Evolutionary conservation across 2,329 filamentous ascomycete genomes (phyloP), one percentile per base, ranked within the genome.

Genomic region (Arthrobotrys iridis): DNA sequence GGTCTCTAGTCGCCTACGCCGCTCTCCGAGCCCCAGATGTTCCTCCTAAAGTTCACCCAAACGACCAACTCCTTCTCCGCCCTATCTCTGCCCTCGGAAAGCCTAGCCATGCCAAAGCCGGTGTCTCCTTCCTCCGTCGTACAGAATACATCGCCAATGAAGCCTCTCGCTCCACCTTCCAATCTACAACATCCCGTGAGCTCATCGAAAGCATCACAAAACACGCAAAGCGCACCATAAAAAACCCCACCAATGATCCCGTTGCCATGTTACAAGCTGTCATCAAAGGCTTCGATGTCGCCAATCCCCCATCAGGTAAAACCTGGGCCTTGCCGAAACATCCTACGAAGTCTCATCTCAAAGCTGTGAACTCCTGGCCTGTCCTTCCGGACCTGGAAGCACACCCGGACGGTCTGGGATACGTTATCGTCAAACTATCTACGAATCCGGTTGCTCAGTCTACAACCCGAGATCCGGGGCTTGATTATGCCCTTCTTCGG

Each of bases 91-190:
- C 92, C 55, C 87, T 99, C 20, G 93, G 93, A 79, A 96, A 97
- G 82, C 90, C 90, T 46, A 88, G 88, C 76, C 91, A 92, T 77
- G 86, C 90, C 15, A 90, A 90, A 77, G 46, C 76, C 20, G 78
- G 77, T 11, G 93, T 97, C 63, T 97, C 93, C 77, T 99, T 99
- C 87, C 87, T 99, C 78, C 92, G 95, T 70, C 89, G 94, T 80
- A 98, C 95, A 66, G 95, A 99, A 82, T 98, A 98, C 84, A 97
- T 97, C 80, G 92, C 91, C 8, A 75, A 75, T 15, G 83, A 84
- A 20, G 84, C 83, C 28, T 81, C 84, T 4, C 88, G 88, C 80
- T 81, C 80, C 15, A 82, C 82, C 30, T 83, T 83, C 68, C 85
- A 87, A 58, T 85, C 85, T 0, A 86, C 85, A 26, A 86, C 86